Base-by-base conservation (phyloP, 2,329 filamentous ascomycete genomes). In the Monosporascus sp. region DNA sequence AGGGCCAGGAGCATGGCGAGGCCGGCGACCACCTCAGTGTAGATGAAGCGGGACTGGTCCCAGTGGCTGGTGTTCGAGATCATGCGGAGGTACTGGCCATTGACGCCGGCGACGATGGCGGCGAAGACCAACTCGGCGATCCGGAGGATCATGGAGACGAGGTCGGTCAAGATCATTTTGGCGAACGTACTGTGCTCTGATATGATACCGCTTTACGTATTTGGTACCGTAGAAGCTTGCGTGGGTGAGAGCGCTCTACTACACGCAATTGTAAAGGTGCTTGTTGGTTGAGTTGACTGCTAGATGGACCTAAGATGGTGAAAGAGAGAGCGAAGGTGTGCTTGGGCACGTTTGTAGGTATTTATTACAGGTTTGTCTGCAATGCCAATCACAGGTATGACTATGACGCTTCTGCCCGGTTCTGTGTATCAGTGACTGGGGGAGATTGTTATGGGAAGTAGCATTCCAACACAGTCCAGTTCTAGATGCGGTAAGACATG, bases 91-190 rank as follows among this genome's bases (percentile, higher is more conserved):
- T 87, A 87, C 59, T 81, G 68, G 50, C 85, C 86, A 54, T 86
- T 83, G 56, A 90, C 76, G 55, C 86, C 88, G 24, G 86, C 83
- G 50, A 90, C 84, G 56, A 90, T 86, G 60, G 81, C 78, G n/a
- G 81, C 85, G 65, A 88, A 90, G 63, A 77, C 82, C 58, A 92
- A 78, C 73, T 90, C 77, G 61, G 76, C 77, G 14, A 81, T 66
- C 65, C 84, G 82, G 60, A 87, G 75, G 62, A 81, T 67, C 57
- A 84, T 75, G 24, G 81, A 82, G 27, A 79, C 57, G 22, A 85
- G 59, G 54, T 82, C 78, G 9, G 77, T 76, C 56, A 83, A 53
- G 57, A 79, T 70, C 78, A 81, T 82, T 3, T 64, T 72, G 62
- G 51, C 25, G 14, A 20, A n/a, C 15, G 11, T 22, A 24, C 7